phyloP scores from a whole-genome alignment of 2,329 filamentous ascomycete genomes.

The Talaromyces sp. region DNA sequence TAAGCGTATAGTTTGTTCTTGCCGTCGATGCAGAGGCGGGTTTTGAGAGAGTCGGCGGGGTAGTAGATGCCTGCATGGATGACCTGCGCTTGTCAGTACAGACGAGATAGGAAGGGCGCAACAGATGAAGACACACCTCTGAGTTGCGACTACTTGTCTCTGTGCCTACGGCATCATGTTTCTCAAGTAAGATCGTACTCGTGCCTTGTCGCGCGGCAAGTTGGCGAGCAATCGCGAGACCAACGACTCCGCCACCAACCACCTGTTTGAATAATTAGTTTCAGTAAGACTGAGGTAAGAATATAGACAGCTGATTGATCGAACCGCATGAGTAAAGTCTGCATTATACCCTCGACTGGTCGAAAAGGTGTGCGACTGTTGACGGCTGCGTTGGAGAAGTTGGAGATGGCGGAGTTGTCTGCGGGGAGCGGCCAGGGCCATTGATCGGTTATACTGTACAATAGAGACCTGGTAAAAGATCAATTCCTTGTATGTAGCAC shows the following conservation, averaged over 20 bases:
- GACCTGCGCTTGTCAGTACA: constrained; percentile 51
- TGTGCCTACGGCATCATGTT: constrained; percentile 69
- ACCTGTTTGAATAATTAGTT: constrained; percentile 38
- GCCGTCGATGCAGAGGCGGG: constrained; percentile 73
- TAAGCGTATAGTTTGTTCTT: constrained; percentile 73
- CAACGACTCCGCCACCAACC: constrained; percentile 70
- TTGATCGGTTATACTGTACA: not conserved
- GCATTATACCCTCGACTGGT: constrained; percentile 31
- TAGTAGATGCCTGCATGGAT: constrained; percentile 97
- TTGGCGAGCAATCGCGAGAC: constrained; percentile 71
- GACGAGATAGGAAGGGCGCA: not conserved
- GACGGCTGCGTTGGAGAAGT: constrained; percentile 43
- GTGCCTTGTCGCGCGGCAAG: constrained; percentile 60
- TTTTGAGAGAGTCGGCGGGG: constrained; percentile 71
- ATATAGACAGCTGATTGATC: constrained; percentile 1
- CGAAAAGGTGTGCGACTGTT: constrained; percentile 17
- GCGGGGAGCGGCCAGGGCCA: constrained; percentile 11
- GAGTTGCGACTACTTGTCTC: constrained; percentile 89
- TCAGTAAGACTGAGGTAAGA: not conserved
- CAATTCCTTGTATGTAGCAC: not conserved
- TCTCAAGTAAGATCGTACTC: constrained; percentile 75
- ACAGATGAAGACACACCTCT: constrained; percentile 52
- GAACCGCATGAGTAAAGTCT: constrained; percentile 61
- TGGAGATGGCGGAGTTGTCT: constrained; percentile 12
- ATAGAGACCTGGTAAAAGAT: not conserved